Conservation (phyloP, 495 filamentous ascomycete species). For the Astrocystis sublimbata region DNA sequence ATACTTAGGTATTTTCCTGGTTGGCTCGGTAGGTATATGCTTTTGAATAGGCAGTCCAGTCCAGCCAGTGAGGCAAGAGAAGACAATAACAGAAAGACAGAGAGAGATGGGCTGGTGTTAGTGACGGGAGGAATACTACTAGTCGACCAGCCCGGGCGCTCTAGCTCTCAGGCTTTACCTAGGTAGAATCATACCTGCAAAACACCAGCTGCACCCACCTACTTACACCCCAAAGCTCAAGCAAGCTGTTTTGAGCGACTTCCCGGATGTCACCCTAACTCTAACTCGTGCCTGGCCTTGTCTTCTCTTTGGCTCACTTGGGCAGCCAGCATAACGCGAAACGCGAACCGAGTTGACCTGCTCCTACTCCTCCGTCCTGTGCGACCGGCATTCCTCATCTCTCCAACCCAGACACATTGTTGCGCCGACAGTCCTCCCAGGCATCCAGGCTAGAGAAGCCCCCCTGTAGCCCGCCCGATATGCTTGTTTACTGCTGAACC, state of each 20-base stretch:
- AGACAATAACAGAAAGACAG: no score
- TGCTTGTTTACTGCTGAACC: conserved; percentile 22
- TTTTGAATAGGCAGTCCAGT: no score
- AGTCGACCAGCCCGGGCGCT: no score
- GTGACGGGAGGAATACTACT: no score
- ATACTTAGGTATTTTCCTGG: no score
- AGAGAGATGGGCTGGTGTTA: no score
- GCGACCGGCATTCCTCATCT: conserved; percentile 10
- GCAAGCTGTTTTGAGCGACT: conserved; percentile 11
- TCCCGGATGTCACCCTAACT: conserved; percentile 15
- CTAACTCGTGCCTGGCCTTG: neutral
- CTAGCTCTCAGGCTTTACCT: no score
- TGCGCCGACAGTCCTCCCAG: conserved; percentile 5
- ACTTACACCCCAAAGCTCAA: conserved; percentile 7
- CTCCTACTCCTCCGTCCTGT: conserved; percentile 13
- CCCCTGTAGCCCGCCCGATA: conserved; percentile 17
- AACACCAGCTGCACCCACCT: no score
- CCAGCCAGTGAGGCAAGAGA: no score
- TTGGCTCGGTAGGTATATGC: no score
- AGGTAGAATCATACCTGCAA: neutral
- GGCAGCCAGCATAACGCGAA: conserved; percentile 20
- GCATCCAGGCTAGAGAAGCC: conserved; percentile 11
- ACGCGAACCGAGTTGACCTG: conserved; percentile 20
- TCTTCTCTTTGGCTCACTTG: conserved; percentile 15
- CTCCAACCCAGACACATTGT: conserved; percentile 11